phyloP scores from a whole-genome alignment of 1,284 basidiomycete species.

The Moesziomyces parantarcticus region DNA sequence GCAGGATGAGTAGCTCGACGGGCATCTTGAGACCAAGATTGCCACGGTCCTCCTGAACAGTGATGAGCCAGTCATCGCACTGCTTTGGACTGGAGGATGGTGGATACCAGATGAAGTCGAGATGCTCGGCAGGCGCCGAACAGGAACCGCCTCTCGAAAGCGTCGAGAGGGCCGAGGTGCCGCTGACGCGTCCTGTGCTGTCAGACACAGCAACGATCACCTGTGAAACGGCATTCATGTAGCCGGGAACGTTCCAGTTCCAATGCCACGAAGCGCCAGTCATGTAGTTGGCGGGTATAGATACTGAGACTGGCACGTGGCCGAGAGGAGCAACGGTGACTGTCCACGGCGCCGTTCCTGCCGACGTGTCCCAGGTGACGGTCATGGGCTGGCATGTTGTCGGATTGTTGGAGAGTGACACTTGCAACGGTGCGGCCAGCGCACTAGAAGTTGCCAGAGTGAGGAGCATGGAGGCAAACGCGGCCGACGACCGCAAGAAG shows the following conservation, averaged over 20 bases:
- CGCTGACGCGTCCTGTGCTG: constrained; percentile 25
- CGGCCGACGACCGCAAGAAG: not conserved
- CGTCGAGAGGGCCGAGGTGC: constrained; percentile 21
- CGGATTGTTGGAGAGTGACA: constrained; percentile 29
- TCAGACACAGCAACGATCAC: constrained; percentile 47
- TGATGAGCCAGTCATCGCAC: constrained; percentile 41
- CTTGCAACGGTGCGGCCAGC: constrained; percentile 40
- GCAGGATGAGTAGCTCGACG: constrained; percentile 39
- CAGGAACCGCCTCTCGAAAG: constrained; percentile 26
- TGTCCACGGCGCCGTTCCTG: constrained; percentile 45
- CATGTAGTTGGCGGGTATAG: constrained; percentile 37
- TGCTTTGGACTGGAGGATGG: constrained; percentile 25
- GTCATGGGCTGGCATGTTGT: constrained; percentile 33
- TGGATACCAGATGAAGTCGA: constrained; percentile 48
- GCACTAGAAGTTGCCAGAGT: constrained; percentile 18
- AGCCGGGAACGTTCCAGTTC: constrained; percentile 42
- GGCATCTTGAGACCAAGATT: constrained; percentile 43
- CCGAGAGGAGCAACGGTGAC: constrained; percentile 45
- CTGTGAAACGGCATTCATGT: constrained; percentile 10
- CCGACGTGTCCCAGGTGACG: constrained; percentile 37
- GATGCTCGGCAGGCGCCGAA: constrained; percentile 32
- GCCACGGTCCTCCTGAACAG: constrained; percentile 39
- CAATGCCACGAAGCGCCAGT: constrained; percentile 24
- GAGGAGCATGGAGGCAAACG: constrained; percentile 5
- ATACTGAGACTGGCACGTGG: constrained; percentile 32